Percentiles rank a stretch among this genome's conserved stretches.
phyloP scores from a whole-genome alignment of 148 eudicot species.

The Rheum nobile region DNA sequence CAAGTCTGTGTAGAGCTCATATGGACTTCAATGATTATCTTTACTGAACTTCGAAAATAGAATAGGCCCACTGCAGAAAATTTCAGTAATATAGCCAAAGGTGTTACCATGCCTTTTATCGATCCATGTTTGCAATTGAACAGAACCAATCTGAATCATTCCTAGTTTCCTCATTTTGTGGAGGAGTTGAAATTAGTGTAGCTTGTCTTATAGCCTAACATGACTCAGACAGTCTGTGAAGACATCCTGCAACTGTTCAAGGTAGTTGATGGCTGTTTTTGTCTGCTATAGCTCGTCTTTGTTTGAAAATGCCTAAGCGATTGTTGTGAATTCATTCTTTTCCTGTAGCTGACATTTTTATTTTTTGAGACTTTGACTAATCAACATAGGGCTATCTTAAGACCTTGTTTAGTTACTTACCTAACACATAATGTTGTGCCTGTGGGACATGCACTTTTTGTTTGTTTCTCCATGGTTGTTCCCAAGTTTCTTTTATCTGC shows the following conservation, averaged over 20 bases:
- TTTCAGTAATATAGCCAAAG: background rate
- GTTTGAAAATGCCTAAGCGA: background rate
- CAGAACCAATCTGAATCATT: background rate
- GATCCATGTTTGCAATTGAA: background rate
- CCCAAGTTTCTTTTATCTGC: background rate
- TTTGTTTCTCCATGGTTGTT: background rate
- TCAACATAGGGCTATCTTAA: background rate
- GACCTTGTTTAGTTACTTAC: too few relatives aligned
- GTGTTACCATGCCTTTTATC: background rate
- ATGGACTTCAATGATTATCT: background rate
- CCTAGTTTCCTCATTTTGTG: background rate
- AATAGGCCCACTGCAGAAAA: background rate
- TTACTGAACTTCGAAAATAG: background rate
- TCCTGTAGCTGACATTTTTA: background rate
- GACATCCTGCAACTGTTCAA: background rate
- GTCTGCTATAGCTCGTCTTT: background rate
- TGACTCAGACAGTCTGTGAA: too few relatives aligned
- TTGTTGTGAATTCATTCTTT: background rate
- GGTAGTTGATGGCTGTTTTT: background rate
- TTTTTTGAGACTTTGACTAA: background rate
- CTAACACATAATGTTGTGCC: background rate
- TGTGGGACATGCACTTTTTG: background rate
- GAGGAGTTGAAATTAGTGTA: background rate
- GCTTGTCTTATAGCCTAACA: background rate
- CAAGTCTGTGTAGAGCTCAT: background rate